Evolutionary conservation across 2,329 filamentous ascomycete genomes (phyloP).

Genomic region (Fusarium palustre): DNA sequence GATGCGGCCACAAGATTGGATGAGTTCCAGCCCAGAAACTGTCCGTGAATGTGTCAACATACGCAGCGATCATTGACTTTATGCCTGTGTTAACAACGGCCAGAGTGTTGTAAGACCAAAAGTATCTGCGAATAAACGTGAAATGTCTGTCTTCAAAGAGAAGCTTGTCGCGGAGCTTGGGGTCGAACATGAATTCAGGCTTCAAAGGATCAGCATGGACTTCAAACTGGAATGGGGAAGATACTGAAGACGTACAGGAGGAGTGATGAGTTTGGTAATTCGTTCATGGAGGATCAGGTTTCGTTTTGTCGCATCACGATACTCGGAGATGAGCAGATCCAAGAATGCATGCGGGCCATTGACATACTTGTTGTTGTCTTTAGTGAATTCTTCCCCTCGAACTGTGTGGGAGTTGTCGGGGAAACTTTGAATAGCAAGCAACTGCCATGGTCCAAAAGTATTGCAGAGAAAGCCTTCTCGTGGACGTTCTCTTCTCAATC

Average conservation of each 20-base stretch:
- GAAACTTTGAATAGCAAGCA: constrained; percentile 69
- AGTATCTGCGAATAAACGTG: constrained; percentile 71
- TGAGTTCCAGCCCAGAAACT: constrained; percentile 69
- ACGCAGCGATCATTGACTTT: constrained; percentile 67
- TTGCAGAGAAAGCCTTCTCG: constrained; percentile 67
- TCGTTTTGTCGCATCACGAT: constrained; percentile 69
- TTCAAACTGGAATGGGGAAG: not conserved
- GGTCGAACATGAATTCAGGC: constrained; percentile 69
- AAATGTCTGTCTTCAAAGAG: constrained; percentile 71
- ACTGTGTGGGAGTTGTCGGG: constrained; percentile 69
- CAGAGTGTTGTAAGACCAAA: constrained; percentile 72
- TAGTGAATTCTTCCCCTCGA: constrained; percentile 64
- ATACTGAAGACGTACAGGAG: constrained; percentile 4
- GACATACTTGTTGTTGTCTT: constrained; percentile 62
- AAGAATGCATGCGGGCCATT: constrained; percentile 73
- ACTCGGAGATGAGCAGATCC: constrained; percentile 68
- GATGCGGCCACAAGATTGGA: constrained; percentile 66
- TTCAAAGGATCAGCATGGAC: constrained; percentile 33
- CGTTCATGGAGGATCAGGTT: constrained; percentile 67
- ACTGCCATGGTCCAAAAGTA: constrained; percentile 70
- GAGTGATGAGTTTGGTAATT: constrained; percentile 70
- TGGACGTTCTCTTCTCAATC: constrained; percentile 60
- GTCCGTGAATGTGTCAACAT: constrained; percentile 67
- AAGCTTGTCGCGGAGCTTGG: constrained; percentile 65
- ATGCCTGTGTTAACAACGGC: constrained; percentile 70